A percentile compares a stretch with the other conserved stretches of the same genome.
These are phyloP conservation scores for Cystobasidiaceae sp. DNA, from an alignment of 1,284 basidiomycete genomes.

Conservation along the genomic window DNA sequence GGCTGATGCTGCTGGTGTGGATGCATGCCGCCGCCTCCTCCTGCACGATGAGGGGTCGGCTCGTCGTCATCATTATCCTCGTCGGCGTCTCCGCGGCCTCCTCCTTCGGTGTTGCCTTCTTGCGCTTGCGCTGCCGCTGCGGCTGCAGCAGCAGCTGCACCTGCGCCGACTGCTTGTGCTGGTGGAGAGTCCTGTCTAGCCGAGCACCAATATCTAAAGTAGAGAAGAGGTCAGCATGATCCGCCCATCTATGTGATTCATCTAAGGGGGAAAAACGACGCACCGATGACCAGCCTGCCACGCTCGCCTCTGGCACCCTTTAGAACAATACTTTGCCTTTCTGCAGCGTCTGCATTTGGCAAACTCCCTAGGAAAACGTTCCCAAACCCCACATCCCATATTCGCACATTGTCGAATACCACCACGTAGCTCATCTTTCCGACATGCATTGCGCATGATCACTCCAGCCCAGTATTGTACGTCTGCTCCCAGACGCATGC, in stretches of 20 bases:
- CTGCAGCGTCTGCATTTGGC: conserved; percentile 93
- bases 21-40: no score
- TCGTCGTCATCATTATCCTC: conserved; percentile 3
- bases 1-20: no score
- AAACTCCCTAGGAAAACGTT: conserved; percentile 86
- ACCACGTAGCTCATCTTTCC: conserved; percentile 87
- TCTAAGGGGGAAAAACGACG: background rate
- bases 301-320: conserved; percentile 93
- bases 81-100: background rate
- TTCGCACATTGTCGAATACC: conserved; percentile 97
- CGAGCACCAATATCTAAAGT: conserved; percentile 33
- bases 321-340: conserved; percentile 98
- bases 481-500: conserved; percentile 66
- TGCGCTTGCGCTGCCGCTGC: background rate
- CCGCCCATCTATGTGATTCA: background rate
- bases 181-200: conserved; percentile 25
- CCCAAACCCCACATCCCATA: conserved; percentile 95
- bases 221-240: background rate
- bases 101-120: background rate
- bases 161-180: background rate
- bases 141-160: background rate
- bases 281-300: conserved; percentile 95
- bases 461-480: conserved; percentile 99
- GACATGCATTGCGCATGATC: conserved; percentile 97
- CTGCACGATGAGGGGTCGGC: background rate